Evolutionary conservation across 2,329 filamentous ascomycete genomes (phyloP).

Genomic region (Helotiales sp.): DNA sequence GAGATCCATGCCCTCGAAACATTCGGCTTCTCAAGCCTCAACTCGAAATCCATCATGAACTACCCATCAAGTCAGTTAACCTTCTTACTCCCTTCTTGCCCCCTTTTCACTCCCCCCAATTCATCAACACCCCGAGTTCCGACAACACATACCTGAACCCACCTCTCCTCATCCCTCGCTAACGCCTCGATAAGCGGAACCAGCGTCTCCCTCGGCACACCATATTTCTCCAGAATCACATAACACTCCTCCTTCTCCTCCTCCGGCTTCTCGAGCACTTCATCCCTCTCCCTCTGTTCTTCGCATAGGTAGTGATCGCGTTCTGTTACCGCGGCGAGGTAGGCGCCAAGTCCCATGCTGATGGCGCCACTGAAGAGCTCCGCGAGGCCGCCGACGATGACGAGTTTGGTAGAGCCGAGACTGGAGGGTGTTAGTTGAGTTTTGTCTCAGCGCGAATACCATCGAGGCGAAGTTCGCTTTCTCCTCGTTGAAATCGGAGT

Average conservation of each 20-base stretch:
- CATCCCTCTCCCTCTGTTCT: conserved; percentile 45
- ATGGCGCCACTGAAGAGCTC: conserved; percentile 64
- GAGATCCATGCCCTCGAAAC: conserved; percentile 37
- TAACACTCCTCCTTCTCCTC: conserved; percentile 47
- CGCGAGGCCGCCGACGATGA: conserved; percentile 61
- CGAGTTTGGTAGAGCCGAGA: conserved; percentile 38
- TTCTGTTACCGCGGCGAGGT: conserved; percentile 55
- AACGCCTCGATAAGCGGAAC: conserved; percentile 44
- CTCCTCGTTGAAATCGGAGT: no score
- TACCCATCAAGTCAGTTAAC: conserved; percentile 29
- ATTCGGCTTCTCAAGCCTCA: conserved; percentile 46
- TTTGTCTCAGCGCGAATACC: background rate
- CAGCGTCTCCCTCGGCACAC: conserved; percentile 41
- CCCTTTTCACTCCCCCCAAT: no score
- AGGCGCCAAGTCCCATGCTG: conserved; percentile 64
- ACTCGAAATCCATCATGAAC: conserved; percentile 55
- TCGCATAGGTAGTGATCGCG: conserved; percentile 45
- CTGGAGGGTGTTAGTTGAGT: background rate
- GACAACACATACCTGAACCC: conserved; percentile 28
- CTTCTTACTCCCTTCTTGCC: background rate
- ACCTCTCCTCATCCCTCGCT: conserved; percentile 16
- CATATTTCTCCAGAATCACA: conserved; percentile 49
- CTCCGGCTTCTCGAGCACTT: conserved; percentile 44
- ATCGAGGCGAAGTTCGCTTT: no score
- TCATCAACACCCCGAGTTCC: background rate